These are phyloP conservation scores for Monosporozyma servazzii DNA, from an alignment of 805 yeast genomes.

Conservation along the genomic window DNA sequence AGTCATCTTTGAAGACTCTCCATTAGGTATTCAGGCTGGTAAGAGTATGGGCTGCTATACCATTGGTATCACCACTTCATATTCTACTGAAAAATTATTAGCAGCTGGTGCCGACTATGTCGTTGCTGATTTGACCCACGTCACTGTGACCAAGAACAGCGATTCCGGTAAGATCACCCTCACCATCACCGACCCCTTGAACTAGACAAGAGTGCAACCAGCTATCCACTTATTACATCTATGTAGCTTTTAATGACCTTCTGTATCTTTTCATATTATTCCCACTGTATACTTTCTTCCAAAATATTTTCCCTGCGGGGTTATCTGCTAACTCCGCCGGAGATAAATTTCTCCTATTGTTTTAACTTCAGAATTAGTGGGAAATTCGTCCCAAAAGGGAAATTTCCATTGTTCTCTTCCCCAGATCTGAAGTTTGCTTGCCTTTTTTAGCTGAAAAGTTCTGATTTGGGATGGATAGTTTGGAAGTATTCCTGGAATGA, in stretches of 20 bases:
- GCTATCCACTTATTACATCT: no score
- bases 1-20: constrained; percentile 81
- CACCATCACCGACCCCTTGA: constrained; percentile 3
- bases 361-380: not conserved
- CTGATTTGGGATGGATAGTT: not conserved
- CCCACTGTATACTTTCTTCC: not conserved
- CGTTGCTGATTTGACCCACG: constrained; percentile 48
- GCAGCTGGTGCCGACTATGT: constrained; percentile 72
- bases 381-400: not conserved
- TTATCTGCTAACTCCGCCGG: not conserved
- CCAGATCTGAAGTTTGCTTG: not conserved
- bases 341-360: not conserved
- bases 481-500: not conserved
- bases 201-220: no score
- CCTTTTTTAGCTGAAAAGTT: not conserved
- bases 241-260: not conserved
- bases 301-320: not conserved
- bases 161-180: constrained; percentile 5
- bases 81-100: constrained; percentile 51
- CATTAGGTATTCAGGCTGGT: constrained; percentile 74
- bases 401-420: not conserved
- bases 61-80: constrained; percentile 69
- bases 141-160: constrained; percentile 10
- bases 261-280: no score
- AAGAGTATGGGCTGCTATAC: constrained; percentile 66